Conservation (phyloP, 257 asterid genomes). For the Solanum lycopersicoides region DNA sequence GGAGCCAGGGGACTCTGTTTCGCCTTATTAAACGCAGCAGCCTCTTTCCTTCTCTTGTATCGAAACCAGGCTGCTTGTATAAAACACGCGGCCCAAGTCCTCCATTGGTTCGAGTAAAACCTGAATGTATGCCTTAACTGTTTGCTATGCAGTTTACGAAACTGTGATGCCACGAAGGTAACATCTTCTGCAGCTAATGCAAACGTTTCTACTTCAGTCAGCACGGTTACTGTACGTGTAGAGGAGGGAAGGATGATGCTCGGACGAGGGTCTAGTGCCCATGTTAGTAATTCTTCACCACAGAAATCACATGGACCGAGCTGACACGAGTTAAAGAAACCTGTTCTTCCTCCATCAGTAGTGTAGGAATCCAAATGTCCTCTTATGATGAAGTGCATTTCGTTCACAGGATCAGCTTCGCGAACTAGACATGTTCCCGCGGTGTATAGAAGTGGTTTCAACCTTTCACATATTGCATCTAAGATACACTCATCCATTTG, state of each 20-base stretch:
- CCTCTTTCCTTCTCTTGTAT: slow-evolving; percentile 30
- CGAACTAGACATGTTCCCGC: slow-evolving; percentile 42
- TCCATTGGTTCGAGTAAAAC: slow-evolving; percentile 64
- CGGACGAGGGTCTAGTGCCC: slow-evolving; percentile 60
- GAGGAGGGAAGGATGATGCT: slow-evolving; percentile 55
- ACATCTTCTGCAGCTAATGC: slow-evolving; percentile 46
- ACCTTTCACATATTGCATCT: slow-evolving; percentile 60
- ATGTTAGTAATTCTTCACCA: slow-evolving; percentile 60
- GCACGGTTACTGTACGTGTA: slow-evolving; percentile 47
- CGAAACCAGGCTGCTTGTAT: slow-evolving; percentile 68
- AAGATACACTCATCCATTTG: slow-evolving; percentile 53
- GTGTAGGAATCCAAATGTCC: slow-evolving; percentile 62
- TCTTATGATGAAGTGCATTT: slow-evolving; percentile 63
- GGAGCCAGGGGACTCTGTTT: slow-evolving; percentile 1
- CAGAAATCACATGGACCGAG: slow-evolving; percentile 64
- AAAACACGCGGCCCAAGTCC: slow-evolving; percentile 75
- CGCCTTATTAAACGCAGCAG: slow-evolving; percentile 22
- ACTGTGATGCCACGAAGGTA: slow-evolving; percentile 53
- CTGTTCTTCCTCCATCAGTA: slow-evolving; percentile 58
- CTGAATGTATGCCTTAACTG: slow-evolving; percentile 58
- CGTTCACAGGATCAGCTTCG: slow-evolving; percentile 59
- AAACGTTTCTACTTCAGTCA: slow-evolving; percentile 61
- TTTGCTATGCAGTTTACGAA: slow-evolving; percentile 54
- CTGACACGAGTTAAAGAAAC: slow-evolving; percentile 43
- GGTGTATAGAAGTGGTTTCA: slow-evolving; percentile 45